Evolutionary conservation across 2,329 filamentous ascomycete species (phyloP).

Genomic region (Akanthomyces muscarius): DNA sequence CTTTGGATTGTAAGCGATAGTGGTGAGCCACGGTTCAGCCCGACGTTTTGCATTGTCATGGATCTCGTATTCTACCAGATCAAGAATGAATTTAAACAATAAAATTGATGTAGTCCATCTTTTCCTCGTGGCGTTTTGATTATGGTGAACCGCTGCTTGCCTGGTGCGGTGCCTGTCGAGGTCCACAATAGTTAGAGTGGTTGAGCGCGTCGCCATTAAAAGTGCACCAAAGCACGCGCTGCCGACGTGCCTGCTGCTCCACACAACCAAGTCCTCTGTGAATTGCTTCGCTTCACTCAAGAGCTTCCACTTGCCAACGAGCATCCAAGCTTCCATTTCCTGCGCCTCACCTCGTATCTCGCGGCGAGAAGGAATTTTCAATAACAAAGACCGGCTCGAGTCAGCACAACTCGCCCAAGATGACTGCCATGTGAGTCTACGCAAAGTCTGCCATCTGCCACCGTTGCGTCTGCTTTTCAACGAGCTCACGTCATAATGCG

Average conservation of each 20-base stretch:
- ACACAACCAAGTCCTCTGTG: neutral
- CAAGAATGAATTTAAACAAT: too few relatives aligned
- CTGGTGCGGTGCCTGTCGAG: neutral
- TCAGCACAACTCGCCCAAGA: conserved; percentile 23
- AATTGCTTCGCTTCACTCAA: conserved; percentile 4
- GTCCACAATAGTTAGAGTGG: neutral
- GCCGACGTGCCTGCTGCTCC: conserved; percentile 1
- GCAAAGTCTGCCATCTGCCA: neutral
- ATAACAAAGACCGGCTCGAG: neutral
- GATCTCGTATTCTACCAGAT: too few relatives aligned
- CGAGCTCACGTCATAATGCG: neutral
- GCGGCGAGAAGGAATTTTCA: neutral
- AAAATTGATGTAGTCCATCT: neutral
- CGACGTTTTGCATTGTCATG: too few relatives aligned
- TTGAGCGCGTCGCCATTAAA: conserved; percentile 12
- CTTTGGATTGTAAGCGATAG: conserved; percentile 6
- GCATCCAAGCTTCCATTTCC: too few relatives aligned
- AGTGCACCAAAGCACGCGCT: conserved; percentile 8
- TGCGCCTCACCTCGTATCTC: neutral
- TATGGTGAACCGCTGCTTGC: too few relatives aligned
- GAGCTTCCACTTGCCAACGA: neutral
- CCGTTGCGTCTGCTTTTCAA: neutral
- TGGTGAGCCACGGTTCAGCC: neutral
- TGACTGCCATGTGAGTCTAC: conserved; percentile 37
- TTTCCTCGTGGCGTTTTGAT: too few relatives aligned